These are phyloP conservation scores for Clitoria ternatea DNA, from an alignment of 306 rosid genomes.

Conservation along the genomic window DNA sequence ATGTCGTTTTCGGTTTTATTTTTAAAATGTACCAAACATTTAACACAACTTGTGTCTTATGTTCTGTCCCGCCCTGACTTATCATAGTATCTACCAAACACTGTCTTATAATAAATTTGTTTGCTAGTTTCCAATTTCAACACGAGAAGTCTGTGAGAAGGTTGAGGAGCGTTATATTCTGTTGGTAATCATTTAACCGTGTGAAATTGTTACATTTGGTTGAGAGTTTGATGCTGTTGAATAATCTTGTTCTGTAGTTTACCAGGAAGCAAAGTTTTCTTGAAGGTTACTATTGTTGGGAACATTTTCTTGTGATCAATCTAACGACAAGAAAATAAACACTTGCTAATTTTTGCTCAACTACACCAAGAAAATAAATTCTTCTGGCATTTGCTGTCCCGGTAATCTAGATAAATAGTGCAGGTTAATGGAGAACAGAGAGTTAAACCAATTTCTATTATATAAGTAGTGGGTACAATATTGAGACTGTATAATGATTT, in stretches of 20 bases:
- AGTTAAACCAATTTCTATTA: background rate
- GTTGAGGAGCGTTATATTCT: background rate
- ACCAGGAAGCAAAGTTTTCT: background rate
- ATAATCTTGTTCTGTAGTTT: constrained; percentile 11
- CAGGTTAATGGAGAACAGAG: constrained; percentile 8
- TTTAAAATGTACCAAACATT: background rate
- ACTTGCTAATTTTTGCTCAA: background rate
- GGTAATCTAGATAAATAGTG: background rate
- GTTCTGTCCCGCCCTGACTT: too few relatives aligned
- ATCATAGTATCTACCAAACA: background rate
- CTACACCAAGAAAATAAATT: background rate
- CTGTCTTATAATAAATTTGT: background rate
- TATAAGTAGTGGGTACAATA: too few relatives aligned
- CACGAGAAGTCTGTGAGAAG: background rate
- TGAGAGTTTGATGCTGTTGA: background rate
- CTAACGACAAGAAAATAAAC: background rate
- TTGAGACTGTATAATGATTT: too few relatives aligned
- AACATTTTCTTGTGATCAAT: constrained; percentile 1
- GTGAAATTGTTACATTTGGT: background rate
- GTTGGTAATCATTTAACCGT: background rate
- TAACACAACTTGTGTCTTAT: too few relatives aligned
- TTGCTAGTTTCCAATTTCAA: background rate
- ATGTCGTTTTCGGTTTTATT: background rate
- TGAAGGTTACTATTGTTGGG: background rate
- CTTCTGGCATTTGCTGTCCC: background rate